A percentile compares a stretch with the other conserved stretches of the same genome.
phyloP scores from a whole-genome alignment of 2,329 filamentous ascomycete genomes.

The Hortaea werneckii region DNA sequence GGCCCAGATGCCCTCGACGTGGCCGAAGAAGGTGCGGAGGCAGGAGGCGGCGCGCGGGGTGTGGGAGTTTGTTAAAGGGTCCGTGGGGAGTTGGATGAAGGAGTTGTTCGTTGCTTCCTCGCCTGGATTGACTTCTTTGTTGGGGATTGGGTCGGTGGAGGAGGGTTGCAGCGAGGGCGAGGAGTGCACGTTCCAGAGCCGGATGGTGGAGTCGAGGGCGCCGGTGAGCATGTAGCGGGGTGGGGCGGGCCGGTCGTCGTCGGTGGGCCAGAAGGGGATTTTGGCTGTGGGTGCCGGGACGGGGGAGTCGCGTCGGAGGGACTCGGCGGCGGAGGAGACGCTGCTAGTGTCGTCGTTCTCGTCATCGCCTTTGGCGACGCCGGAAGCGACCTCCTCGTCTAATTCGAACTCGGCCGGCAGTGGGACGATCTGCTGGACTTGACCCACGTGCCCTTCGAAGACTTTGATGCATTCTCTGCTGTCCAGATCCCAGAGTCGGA shows the following conservation, averaged over 20 bases:
- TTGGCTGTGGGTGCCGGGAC: conserved; percentile 4
- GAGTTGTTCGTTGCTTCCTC: no score
- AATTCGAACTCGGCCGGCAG: conserved; percentile 83
- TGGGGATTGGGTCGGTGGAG: conserved; percentile 7
- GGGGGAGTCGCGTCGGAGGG: conserved; percentile 4
- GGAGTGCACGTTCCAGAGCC: conserved; percentile 70
- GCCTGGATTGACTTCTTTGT: no score
- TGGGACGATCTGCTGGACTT: conserved; percentile 82
- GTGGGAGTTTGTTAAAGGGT: conserved; percentile 26
- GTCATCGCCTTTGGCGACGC: conserved; percentile 43
- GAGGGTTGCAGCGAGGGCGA: neutral
- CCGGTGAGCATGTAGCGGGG: conserved; percentile 89
- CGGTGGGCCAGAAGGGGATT: conserved; percentile 46
- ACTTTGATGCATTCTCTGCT: conserved; percentile 64
- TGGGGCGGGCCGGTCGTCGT: conserved; percentile 55
- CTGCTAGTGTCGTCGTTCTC: conserved; percentile 32
- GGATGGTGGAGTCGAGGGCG: conserved; percentile 80
- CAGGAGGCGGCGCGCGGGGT: conserved; percentile 43
- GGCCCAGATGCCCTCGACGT: conserved; percentile 93
- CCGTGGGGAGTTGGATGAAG: conserved; percentile 21
- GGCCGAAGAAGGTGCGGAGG: conserved; percentile 88
- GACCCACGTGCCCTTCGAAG: conserved; percentile 85
- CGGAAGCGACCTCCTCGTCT: conserved; percentile 48
- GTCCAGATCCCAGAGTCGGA: conserved; percentile 89
- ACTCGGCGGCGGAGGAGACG: conserved; percentile 16